Percentiles rank a stretch among this genome's conserved stretches.
These are phyloP conservation scores for Cardamine occulta DNA, from an alignment of 345 rosid genomes.

Conservation along the genomic window DNA sequence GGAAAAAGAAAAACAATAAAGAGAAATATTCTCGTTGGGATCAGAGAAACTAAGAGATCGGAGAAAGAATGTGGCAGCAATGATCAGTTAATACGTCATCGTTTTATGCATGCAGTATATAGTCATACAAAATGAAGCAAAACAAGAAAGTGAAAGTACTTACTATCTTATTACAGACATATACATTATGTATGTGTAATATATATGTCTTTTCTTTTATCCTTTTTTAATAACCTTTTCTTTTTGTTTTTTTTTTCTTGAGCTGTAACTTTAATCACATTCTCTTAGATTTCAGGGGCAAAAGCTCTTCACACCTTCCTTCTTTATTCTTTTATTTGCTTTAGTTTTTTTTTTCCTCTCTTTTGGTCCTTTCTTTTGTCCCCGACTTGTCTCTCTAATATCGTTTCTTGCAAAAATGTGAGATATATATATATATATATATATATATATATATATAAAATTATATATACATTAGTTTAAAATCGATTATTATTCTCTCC, in stretches of 20 bases:
- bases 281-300: conserved; percentile 54
- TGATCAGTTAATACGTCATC: conserved; percentile 47
- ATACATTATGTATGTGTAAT: background rate
- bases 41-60: conserved; percentile 53
- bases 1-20: conserved; percentile 36
- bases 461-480: background rate
- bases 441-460: no score
- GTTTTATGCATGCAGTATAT: conserved; percentile 44
- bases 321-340: conserved; percentile 33
- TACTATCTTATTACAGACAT: conserved; percentile 18
- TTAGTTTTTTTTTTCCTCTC: background rate
- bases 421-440: background rate
- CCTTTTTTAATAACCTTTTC: conserved; percentile 34
- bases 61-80: conserved; percentile 52
- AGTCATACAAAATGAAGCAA: conserved; percentile 37
- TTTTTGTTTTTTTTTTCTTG: conserved; percentile 42
- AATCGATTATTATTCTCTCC: background rate
- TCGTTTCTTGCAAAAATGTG: background rate
- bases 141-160: conserved; percentile 41
- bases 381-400: conserved; percentile 31
- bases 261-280: conserved; percentile 49
- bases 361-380: conserved; percentile 39
- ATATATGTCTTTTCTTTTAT: background rate
- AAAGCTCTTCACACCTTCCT: conserved; percentile 37
- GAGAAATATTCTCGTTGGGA: conserved; percentile 53